Evolutionary conservation across 2,329 filamentous ascomycete genomes (phyloP).

Genomic region (Ophiostoma sp.): DNA sequence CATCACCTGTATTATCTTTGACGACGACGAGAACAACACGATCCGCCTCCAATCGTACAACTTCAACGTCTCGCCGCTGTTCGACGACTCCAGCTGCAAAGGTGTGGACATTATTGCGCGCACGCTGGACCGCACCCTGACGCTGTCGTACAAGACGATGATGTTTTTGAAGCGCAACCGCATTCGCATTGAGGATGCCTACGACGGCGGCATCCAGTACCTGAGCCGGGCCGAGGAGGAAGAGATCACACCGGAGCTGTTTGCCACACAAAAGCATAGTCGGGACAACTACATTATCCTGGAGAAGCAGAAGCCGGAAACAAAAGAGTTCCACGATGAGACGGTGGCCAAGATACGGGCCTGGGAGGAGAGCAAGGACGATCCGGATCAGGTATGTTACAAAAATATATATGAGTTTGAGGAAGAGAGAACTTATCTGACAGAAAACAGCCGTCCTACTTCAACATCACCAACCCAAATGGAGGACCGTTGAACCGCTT

Average conservation of each 20-base stretch:
- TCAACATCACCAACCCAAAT: conserved; percentile 32
- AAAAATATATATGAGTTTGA: too few species aligned
- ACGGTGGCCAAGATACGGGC: conserved; percentile 9
- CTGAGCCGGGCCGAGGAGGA: conserved; percentile 35
- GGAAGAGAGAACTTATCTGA: neutral
- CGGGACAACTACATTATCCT: conserved; percentile 15
- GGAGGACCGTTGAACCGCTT: conserved; percentile 33
- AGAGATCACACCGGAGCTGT: conserved; percentile 15
- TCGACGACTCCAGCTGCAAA: conserved; percentile 25
- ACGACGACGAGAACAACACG: conserved; percentile 29
- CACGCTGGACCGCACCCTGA: conserved; percentile 35
- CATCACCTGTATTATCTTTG: conserved; percentile 37
- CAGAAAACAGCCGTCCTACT: neutral
- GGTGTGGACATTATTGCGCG: conserved; percentile 29
- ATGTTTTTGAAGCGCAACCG: conserved; percentile 35
- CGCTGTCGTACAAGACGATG: conserved; percentile 35
- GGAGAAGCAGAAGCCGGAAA: conserved; percentile 13
- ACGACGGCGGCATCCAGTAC: conserved; percentile 37
- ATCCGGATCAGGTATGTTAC: neutral
- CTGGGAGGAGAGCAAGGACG: conserved; percentile 25
- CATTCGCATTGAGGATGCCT: conserved; percentile 34
- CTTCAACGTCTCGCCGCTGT: conserved; percentile 37
- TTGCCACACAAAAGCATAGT: neutral
- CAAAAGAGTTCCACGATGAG: conserved; percentile 27
- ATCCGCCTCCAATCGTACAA: conserved; percentile 34